These are phyloP conservation scores for Acer saccharum DNA, from an alignment of 345 rosid species.

Conservation along the genomic window DNA sequence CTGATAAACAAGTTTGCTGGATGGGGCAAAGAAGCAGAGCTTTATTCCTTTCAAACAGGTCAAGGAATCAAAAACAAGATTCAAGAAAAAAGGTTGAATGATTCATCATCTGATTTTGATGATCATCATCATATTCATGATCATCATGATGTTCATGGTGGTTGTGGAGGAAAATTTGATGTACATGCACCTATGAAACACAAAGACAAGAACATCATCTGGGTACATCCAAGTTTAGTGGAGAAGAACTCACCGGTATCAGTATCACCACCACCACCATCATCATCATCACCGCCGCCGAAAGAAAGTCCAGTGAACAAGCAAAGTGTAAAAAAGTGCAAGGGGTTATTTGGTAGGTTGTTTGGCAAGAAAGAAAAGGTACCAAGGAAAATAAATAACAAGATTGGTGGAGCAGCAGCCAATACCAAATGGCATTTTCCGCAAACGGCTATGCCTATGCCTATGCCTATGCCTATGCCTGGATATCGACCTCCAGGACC, in stretches of 20 bases:
- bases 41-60: neutral
- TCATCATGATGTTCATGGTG: too few species aligned
- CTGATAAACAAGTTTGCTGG: constrained; percentile 1
- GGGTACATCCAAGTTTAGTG: neutral
- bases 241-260: neutral
- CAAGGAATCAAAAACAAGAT: neutral
- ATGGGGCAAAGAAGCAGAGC: constrained; percentile 18
- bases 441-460: too few species aligned
- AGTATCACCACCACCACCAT: too few species aligned
- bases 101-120: neutral
- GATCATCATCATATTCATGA: too few species aligned
- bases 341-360: neutral
- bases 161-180: neutral
- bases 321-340: neutral
- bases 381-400: neutral
- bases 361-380: neutral
- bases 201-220: neutral
- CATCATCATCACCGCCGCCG: too few species aligned
- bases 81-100: neutral
- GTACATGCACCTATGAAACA: neutral
- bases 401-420: neutral
- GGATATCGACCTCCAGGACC: neutral
- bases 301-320: neutral
- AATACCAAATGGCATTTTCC: constrained; percentile 16
- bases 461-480: neutral